Base-by-base conservation (phyloP, 2,329 filamentous ascomycete species). In the Colletotrichum sp. region DNA sequence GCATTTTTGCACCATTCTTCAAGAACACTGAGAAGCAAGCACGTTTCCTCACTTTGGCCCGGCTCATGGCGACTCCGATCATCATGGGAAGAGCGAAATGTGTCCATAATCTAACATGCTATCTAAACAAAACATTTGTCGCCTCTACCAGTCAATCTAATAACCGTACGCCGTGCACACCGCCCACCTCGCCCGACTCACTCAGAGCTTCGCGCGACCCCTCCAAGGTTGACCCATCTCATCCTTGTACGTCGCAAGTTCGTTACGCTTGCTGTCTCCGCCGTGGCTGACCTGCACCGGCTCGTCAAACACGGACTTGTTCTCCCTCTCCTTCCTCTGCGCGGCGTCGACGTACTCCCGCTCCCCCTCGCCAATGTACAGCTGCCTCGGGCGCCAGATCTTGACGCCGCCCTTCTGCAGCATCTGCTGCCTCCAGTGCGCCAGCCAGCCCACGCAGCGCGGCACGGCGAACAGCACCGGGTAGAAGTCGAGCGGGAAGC, bases 401-500 rank as follows among this genome's bases (percentile, higher is more conserved):
- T 89, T 89, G 72, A 89, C 87, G 5, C 87, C 87, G 0, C 83
- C 81, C 1, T 83, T 81, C 48, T 85, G 86, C 30, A 89, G 82
- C 84, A 88, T 87, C 83, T 86, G 85, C 80, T 89, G 88, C 21
- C 88, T 84, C 88, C 88, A 89, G 81, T 89, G 88, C 4, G 88
- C 88, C 34, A 89, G 80, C 88, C 88, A 89, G 28, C 88, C 88
- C 3, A 89, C 88, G 66, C 88, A 89, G 18, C 88, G 83, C 0
- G 88, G 88, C 7, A 89, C 88, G 7, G 88, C 88, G 73, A 89
- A 89, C 6, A 89, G 81, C 1, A 89, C 87, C 3, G 88, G 88
- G 77, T 89, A 89, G 79, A 89, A 89, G 78, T 89, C 88, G 0
- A 89, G 84, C 32, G 88, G 88, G 82, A 89, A 89, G 13, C 88